Evolutionary conservation across 768 basidiomycete species (phyloP).

Genomic region (Serendipita vermifera): DNA sequence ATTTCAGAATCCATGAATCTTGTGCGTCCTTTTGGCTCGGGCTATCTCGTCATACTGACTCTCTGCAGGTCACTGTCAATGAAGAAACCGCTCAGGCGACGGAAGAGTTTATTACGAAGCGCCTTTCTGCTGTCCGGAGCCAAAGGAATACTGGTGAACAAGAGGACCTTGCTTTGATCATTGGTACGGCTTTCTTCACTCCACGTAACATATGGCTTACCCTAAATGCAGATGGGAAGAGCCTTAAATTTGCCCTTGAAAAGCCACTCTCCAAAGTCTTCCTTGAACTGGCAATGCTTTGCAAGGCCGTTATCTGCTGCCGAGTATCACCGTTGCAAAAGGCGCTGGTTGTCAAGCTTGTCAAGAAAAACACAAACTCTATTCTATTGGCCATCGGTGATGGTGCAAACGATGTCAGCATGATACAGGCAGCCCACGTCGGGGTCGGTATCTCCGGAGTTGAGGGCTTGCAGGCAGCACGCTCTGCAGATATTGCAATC

Average conservation of each 20-base stretch:
- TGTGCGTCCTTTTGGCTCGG: conserved; percentile 32
- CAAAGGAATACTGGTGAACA: conserved; percentile 83
- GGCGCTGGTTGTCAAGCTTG: conserved; percentile 94
- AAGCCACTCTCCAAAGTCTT: conserved; percentile 84
- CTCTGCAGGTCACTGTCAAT: conserved; percentile 75
- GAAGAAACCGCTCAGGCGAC: conserved; percentile 75
- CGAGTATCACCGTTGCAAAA: conserved; percentile 97
- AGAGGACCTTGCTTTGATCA: conserved; percentile 89
- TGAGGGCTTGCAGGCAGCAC: conserved; percentile 97
- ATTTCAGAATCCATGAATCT: conserved; percentile 99
- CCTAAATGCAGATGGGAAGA: conserved; percentile 69
- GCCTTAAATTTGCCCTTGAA: conserved; percentile 80
- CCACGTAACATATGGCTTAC: neutral
- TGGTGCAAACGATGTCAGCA: conserved; percentile 96
- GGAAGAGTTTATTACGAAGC: conserved; percentile 73
- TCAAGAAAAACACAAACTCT: conserved; percentile 89
- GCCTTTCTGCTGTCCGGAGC: conserved; percentile 84
- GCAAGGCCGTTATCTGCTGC: conserved; percentile 99
- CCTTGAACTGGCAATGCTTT: conserved; percentile 91
- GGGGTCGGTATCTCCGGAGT: conserved; percentile 97
- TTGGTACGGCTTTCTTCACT: conserved; percentile 44
- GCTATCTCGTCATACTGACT: neutral
- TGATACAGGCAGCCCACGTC: conserved; percentile 98
- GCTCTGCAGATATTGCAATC: conserved; percentile 94
- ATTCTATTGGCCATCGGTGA: conserved; percentile 96